These are phyloP conservation scores for Naegleria gruberi DNA, from an alignment of 208 protist species.

Conservation along the genomic window DNA sequence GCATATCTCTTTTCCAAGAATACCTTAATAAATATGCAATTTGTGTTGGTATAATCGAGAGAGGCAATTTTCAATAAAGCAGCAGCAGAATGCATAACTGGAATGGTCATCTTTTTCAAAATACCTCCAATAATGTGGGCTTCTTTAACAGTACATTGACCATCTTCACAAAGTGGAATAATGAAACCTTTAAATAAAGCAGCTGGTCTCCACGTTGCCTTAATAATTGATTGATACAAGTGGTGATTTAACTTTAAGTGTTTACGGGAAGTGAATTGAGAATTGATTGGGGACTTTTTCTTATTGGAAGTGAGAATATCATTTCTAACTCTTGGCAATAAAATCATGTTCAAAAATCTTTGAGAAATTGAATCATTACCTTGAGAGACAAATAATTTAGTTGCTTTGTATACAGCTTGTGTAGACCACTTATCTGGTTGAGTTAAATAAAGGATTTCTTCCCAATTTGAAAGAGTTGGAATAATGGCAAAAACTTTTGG, in stretches of 20 bases:
- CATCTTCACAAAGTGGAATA: constrained; percentile 85
- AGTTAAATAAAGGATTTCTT: constrained; percentile 92
- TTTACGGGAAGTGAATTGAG: constrained; percentile 30
- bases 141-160: constrained; percentile 86
- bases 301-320: constrained; percentile 42
- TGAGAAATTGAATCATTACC: constrained; percentile 91
- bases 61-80: constrained; percentile 85
- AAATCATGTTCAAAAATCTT: constrained; percentile 92
- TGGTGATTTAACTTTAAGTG: constrained; percentile 88
- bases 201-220: constrained; percentile 93
- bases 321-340: constrained; percentile 85
- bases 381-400: constrained; percentile 90
- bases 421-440: constrained; percentile 87
- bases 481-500: constrained; percentile 98
- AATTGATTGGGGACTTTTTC: neutral
- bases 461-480: constrained; percentile 91
- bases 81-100: constrained; percentile 65
- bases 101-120: constrained; percentile 79
- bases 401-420: constrained; percentile 85
- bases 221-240: constrained; percentile 93
- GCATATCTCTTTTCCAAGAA: constrained; percentile 97
- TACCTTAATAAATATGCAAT: constrained; percentile 83
- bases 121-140: constrained; percentile 84
- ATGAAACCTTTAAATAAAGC: constrained; percentile 99
- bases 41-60: constrained; percentile 76